Evolutionary conservation across 2,329 filamentous ascomycete species (phyloP), one percentile per base, ranked within the genome.

Genomic region (Xylaria sp.): DNA sequence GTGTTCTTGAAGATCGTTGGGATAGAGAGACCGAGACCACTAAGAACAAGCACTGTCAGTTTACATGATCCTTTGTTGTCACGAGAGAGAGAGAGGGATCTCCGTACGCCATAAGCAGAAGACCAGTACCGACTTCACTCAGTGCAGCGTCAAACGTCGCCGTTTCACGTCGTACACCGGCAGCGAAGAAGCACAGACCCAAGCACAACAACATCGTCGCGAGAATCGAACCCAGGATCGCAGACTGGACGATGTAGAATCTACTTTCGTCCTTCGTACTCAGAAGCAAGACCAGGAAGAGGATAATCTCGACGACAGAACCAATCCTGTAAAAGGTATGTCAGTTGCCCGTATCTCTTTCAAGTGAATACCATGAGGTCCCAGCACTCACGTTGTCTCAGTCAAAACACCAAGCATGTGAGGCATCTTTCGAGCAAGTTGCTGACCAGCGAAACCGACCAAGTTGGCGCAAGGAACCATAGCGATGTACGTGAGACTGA

Each of bases 191-290:
- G 72, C 90, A 94, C 55, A 87, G 70, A 0, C 91, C 91, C 30
- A 95, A 75, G 66, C 91, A 95, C 0, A 95, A 79, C 50, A 95
- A 76, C 75, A 94, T 82, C 37, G 91, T 95, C 10, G 91, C 90
- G 39, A 96, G 74, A 50, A 95, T 89, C 0, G 90, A 93, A 42
- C 91, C 91, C 0, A 95, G 76, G 58, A 95, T 92, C 30, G 91
- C 91, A 56, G 90, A 90, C 70, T 91, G 85, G 67, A 95, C 90
- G 66, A 94, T 89, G n/a, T 81, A 79, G 61, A 88, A 86, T 72
- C 78, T 73, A 55, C 78, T 60, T 4, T 16, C 3, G 1, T 77
- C 73, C 54, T 78, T 4, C 1, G 51, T 34, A 1, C 77, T 73
- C 9, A 72, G 72, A 3, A 94, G 79, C 50, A 95, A 76, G 2